phyloP scores from a whole-genome alignment of 2,329 filamentous ascomycete genomes.

The Neonectria neomacrospora region DNA sequence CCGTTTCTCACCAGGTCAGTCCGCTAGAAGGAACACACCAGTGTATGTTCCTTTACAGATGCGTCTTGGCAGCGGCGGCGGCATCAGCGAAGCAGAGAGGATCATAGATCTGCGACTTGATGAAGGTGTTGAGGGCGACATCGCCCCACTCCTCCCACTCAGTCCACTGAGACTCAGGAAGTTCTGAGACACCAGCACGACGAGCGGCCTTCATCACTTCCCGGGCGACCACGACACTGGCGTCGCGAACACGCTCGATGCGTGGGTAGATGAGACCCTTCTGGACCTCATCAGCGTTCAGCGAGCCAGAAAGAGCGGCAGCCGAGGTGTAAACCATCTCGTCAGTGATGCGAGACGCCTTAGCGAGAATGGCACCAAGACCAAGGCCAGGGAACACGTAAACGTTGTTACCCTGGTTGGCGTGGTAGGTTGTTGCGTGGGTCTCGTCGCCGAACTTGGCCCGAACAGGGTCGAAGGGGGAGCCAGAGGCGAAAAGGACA shows the following conservation, averaged over 20 bases:
- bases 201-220: conserved; percentile 95
- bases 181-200: conserved; percentile 77
- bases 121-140: conserved; percentile 68
- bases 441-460: conserved; percentile 68
- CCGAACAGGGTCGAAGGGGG: conserved; percentile 82
- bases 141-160: conserved; percentile 80
- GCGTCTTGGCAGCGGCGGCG: conserved; percentile 39
- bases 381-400: conserved; percentile 98
- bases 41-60: conserved; percentile 44
- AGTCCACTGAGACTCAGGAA: conserved; percentile 75
- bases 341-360: conserved; percentile 87
- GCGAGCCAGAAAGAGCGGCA: conserved; percentile 78
- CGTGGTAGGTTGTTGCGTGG: conserved; percentile 73
- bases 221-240: conserved; percentile 85
- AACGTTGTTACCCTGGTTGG: conserved; percentile 86
- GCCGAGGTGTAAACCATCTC: conserved; percentile 98
- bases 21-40: conserved; percentile 29
- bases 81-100: conserved; percentile 58
- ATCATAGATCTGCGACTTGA: conserved; percentile 70
- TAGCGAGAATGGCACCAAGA: conserved; percentile 90
- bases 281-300: conserved; percentile 84
- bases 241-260: conserved; percentile 91
- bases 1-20: neutral
- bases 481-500: conserved; percentile 93
- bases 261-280: conserved; percentile 90